Conservation (phyloP, 192 early-diverging fungal genomes). For the Entrophospora sp. region DNA sequence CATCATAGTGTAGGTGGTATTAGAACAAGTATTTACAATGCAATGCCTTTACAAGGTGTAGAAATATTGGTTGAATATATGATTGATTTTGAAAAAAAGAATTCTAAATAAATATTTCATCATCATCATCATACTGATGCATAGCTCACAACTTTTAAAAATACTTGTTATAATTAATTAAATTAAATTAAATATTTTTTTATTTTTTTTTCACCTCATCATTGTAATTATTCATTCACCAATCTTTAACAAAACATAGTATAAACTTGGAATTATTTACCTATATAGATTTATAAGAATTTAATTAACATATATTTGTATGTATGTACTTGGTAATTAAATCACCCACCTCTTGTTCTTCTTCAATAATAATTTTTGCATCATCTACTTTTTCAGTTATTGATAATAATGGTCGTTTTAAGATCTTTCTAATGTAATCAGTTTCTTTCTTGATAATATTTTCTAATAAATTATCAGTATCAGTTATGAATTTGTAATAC, state of each 20-base stretch:
- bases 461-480: constrained; percentile 58
- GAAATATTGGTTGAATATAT: constrained; percentile 70
- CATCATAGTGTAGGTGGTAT: constrained; percentile 94
- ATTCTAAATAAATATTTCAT: constrained; percentile 27
- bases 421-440: constrained; percentile 56
- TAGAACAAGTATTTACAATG: constrained; percentile 90
- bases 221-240: constrained; percentile 2
- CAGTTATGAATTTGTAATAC: constrained; percentile 70
- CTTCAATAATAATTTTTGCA: constrained; percentile 64
- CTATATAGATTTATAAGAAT: constrained; percentile 15
- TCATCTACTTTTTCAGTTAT: constrained; percentile 24
- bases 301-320: background rate
- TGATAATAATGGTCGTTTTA: constrained; percentile 62
- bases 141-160: no score
- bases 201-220: no score
- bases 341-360: constrained; percentile 65
- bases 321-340: background rate
- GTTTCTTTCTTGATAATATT: constrained; percentile 62
- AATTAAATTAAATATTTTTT: no score
- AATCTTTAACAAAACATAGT: constrained; percentile 53
- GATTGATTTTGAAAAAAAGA: constrained; percentile 67
- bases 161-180: no score
- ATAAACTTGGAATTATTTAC: constrained; percentile 71
- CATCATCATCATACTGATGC: no score
- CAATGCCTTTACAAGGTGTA: constrained; percentile 78